A percentile compares a stretch with the other conserved stretches of the same genome.
Evolutionary conservation across 192 early-diverging fungal genomes (phyloP).

Genomic region (Gigaspora rosea): DNA sequence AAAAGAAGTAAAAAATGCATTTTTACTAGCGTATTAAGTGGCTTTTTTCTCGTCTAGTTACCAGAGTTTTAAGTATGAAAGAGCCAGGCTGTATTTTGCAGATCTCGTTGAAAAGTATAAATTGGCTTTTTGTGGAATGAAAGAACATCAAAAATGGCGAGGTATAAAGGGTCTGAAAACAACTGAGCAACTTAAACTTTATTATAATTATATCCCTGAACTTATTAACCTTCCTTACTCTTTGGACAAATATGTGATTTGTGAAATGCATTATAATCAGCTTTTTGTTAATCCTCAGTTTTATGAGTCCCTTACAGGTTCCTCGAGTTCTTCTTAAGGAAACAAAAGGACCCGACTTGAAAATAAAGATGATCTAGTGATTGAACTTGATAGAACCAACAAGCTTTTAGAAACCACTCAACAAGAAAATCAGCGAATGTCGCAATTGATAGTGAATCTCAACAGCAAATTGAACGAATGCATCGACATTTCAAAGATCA

Average conservation of each 20-base stretch:
- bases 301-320: neutral
- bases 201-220: conserved; percentile 12
- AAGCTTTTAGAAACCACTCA: conserved; percentile 11
- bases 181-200: neutral
- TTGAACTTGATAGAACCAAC: conserved; percentile 51
- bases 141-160: neutral
- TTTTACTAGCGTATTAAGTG: no score
- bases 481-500: no score
- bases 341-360: neutral
- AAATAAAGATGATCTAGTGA: neutral
- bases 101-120: conserved; percentile 4
- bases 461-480: no score
- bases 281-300: conserved; percentile 3
- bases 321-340: no score
- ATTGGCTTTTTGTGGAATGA: neutral
- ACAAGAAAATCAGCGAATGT: neutral
- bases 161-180: neutral
- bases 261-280: conserved; percentile 6
- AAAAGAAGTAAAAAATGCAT: no score
- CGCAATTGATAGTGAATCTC: neutral
- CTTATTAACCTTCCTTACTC: neutral
- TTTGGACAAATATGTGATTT: conserved; percentile 8
- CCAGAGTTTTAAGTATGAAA: no score
- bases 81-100: neutral
- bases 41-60: no score